Base-by-base conservation (phyloP, 148 eudicot genomes). In the Camellia sinensis region DNA sequence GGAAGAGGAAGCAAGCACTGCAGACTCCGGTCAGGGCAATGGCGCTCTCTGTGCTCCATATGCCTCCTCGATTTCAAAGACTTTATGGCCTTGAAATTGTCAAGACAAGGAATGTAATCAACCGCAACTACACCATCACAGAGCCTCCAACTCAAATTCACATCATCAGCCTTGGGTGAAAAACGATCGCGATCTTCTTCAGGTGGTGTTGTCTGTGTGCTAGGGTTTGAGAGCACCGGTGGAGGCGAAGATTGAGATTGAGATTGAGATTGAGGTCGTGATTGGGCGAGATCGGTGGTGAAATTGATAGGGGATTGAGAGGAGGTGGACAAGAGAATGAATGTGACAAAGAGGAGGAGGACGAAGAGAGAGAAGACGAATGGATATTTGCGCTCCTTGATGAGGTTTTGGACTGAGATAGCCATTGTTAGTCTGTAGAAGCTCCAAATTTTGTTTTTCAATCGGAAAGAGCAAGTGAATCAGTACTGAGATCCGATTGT, bases 41-140 rank as follows among this genome's bases (percentile, higher is more conserved):
- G 97, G 75, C 99, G 80, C 84, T 97, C 99, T 37, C 96, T 81
- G 45, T 91, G 98, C 86, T 97, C 95, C 98, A 94, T 94, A 74
- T 84, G 97, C 88, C 80, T 78, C 84, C 92, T 85, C 66, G 98
- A 90, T 72, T 41, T 78, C 89, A 94, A 79, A 48, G 78, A 83
- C 81, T 89, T 92, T 15, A 97, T 89, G 69, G 87, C 99, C 79
- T 90, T 79, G 82, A 22, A 59, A 73, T 97, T 97, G 64, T 97
- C 99, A 44, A 97, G 80, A 79, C 99, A 97, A 11, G 99, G 99
- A 59, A 97, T 94, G 57, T 88, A 94, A 90, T 97, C 99, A 41
- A 87, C 91, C 53, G 91, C 90, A 54, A 6, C 65, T 0, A 46
- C 12, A 13, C 94, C 95, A 11, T 75, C 73, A 54, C 97, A 95